Evolutionary conservation across 345 rosid genomes (phyloP).

Genomic region (Viola odorata): DNA sequence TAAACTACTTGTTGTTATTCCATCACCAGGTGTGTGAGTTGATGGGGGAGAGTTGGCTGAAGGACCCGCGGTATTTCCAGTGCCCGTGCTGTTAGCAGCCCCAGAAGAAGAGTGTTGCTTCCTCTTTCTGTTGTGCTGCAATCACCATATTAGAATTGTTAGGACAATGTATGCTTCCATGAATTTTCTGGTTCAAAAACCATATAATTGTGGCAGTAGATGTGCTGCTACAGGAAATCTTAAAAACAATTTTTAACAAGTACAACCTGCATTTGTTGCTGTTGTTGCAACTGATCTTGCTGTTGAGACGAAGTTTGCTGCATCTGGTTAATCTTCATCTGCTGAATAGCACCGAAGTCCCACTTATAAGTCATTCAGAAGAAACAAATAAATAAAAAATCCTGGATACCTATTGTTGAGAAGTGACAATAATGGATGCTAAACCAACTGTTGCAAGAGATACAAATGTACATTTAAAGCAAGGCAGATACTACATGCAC

Average conservation of each 20-base stretch:
- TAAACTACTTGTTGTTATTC: conserved; percentile 37
- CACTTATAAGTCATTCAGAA: conserved; percentile 2
- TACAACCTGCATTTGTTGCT: conserved; percentile 47
- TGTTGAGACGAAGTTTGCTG: conserved; percentile 52
- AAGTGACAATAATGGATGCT: not conserved
- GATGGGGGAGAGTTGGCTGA: conserved; percentile 63
- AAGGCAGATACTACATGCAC: not conserved
- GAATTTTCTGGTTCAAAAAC: conserved; percentile 1
- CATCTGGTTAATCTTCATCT: conserved; percentile 52
- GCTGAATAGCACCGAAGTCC: conserved; percentile 16
- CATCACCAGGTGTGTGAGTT: conserved; percentile 66
- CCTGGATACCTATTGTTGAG: not conserved
- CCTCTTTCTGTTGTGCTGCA: conserved; percentile 52
- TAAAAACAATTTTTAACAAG: conserved; percentile 8
- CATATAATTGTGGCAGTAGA: conserved; percentile 1
- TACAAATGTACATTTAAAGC: not conserved
- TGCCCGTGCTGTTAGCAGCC: conserved; percentile 57
- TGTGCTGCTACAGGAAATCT: conserved; percentile 4
- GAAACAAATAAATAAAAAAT: not conserved
- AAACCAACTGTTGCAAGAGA: not conserved
- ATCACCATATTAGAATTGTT: conserved; percentile 9
- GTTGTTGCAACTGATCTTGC: conserved; percentile 44
- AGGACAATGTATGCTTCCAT: not conserved
- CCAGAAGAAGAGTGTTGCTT: conserved; percentile 62
- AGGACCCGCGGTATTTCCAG: conserved; percentile 57